Evolutionary conservation across 164 flowering plant genomes (phyloP), one percentile per base, ranked within the genome.

Genomic region (Stephania yunnanensis): DNA sequence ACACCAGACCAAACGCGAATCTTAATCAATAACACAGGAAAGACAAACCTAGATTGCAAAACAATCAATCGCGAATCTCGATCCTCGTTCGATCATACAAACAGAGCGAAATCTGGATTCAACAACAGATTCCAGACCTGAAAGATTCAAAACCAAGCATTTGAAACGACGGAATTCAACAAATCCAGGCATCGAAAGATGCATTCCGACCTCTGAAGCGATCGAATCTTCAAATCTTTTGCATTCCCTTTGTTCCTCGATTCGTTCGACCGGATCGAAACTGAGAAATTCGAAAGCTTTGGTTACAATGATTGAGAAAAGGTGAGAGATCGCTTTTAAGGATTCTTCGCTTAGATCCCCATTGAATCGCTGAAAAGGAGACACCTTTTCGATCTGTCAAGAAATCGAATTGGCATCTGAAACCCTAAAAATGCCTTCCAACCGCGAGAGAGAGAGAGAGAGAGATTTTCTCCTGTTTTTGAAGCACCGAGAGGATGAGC

Each of bases 51-150:
- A 58, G 45, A 8, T 48, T 30, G 30, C 48, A 31, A 22, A 31
- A 46, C 64, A 3, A 69, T 17, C 3, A 61, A 61, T 15, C 9
- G 1, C 25, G 42, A 20, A 61, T 61, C 25, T 10, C 22, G 66
- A 61, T 61, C 25, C 66, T 61, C 66, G 66, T 19, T 61, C 66
- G 66, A n/a, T 61, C 6, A 71, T 50, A 44, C 25, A 17, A 73
- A 7, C 63, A 46, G n/a, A 50, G 7, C n/a, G 42, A 69, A 71
- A 80, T 36, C 67, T 55, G 48, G 73, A 67, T 61, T 75, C 76
- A 46, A 46, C 13, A 46, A 46, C 9, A 67, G 31, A 69, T 45
- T 73, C 66, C 55, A 58, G 25, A 25, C 55, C 8, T 53, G 22
- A 74, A 65, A 69, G 68, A 45, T 25, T 36, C 5, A 29, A 8